These are phyloP conservation scores for Colletotrichum theobromicola DNA, from an alignment of 2,329 filamentous ascomycete species.

Conservation along the genomic window DNA sequence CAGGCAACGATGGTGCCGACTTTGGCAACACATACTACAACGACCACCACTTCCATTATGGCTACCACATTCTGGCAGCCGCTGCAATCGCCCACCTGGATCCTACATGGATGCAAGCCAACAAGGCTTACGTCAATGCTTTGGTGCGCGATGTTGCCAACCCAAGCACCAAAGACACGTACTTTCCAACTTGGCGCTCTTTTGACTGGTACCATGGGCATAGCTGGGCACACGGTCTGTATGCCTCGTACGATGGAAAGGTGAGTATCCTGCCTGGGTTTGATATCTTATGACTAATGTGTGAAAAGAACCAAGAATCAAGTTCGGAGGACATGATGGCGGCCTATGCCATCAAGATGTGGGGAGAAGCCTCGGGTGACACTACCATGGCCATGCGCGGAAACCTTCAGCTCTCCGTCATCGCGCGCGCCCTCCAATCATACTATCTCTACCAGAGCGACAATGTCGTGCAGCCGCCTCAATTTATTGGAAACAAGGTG, in stretches of 20 bases:
- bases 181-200: conserved; percentile 80
- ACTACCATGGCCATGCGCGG: conserved; percentile 78
- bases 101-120: conserved; percentile 72
- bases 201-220: conserved; percentile 98
- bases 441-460: conserved; percentile 82
- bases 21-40: conserved; percentile 93
- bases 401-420: conserved; percentile 83
- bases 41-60: conserved; percentile 78
- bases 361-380: conserved; percentile 82
- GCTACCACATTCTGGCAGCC: conserved; percentile 88
- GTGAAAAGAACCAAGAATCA: conserved; percentile 72
- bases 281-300: not conserved
- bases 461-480: conserved; percentile 73
- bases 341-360: conserved; percentile 90
- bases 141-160: conserved; percentile 86
- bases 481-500: conserved; percentile 83
- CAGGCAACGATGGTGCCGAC: conserved; percentile 73
- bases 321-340: conserved; percentile 91
- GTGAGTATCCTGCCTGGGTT: conserved; percentile 30
- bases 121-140: conserved; percentile 81
- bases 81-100: conserved; percentile 84
- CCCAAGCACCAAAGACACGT: conserved; percentile 70
- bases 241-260: conserved; percentile 75
- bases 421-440: conserved; percentile 72
- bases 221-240: conserved; percentile 87